Conservation (phyloP, 2,329 filamentous ascomycete genomes). For the Fusarium equiseti region DNA sequence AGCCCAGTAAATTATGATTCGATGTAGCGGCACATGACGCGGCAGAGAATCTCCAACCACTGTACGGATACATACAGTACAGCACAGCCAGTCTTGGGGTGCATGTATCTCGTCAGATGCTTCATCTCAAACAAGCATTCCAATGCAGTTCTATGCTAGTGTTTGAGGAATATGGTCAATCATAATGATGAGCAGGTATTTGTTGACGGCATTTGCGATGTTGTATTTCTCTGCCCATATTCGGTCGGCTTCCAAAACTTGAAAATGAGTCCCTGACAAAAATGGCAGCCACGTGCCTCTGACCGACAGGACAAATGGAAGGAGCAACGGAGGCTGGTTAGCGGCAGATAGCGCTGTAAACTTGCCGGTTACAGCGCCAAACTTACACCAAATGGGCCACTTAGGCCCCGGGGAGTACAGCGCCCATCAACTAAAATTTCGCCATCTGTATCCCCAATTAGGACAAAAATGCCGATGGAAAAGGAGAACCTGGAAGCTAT, state of each 20-base stretch:
- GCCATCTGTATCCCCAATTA: constrained; percentile 2
- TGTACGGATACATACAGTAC: background rate
- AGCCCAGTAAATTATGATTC: constrained; percentile 33
- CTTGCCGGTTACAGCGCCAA: constrained; percentile 12
- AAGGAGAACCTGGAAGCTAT: background rate
- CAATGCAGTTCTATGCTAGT: constrained; percentile 1
- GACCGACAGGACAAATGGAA: constrained; percentile 3
- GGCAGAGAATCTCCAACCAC: constrained; percentile 13
- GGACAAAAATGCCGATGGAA: constrained; percentile 2
- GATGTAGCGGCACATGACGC: constrained; percentile 35
- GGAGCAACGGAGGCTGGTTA: constrained; percentile 4
- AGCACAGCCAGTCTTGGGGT: constrained; percentile 1
- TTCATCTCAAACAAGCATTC: constrained; percentile 8
- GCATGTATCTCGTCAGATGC: constrained; percentile 9
- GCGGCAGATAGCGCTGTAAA: constrained; percentile 13
- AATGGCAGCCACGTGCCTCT: constrained; percentile 2
- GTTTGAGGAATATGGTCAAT: background rate
- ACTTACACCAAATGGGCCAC: constrained; percentile 13
- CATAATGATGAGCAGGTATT: background rate
- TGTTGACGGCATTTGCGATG: constrained; percentile 6
- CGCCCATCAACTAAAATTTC: background rate
- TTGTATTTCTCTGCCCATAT: background rate
- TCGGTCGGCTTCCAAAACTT: constrained; percentile 11
- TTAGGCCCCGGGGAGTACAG: background rate
- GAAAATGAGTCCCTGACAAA: constrained; percentile 3